phyloP scores from a whole-genome alignment of 2,329 filamentous ascomycete genomes.

The Ophiostoma perfectum region DNA sequence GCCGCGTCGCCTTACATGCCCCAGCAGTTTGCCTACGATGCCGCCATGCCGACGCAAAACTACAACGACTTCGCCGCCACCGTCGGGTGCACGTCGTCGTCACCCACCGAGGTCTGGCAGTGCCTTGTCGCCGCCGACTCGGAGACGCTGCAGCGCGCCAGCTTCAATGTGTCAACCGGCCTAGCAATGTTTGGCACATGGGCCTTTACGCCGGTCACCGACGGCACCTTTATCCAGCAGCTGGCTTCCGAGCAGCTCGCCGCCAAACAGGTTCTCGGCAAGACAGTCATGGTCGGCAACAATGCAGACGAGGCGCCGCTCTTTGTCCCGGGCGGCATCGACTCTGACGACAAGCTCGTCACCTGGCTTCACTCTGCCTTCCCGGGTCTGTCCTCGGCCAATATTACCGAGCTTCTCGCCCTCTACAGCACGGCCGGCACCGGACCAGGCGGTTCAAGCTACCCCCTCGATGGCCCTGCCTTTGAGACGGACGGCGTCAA shows the following conservation, averaged over 20 bases:
- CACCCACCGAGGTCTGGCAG: constrained; percentile 27
- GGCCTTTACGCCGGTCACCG: constrained; percentile 36
- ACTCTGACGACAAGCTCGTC: constrained; percentile 37
- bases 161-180: constrained; percentile 26
- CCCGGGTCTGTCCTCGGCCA: constrained; percentile 37
- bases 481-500: constrained; percentile 36
- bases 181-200: constrained; percentile 27
- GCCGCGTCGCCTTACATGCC: constrained; percentile 41
- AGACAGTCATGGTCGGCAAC: constrained; percentile 31
- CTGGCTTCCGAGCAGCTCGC: constrained; percentile 32
- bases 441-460: constrained; percentile 26
- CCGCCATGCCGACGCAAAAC: constrained; percentile 39
- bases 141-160: constrained; percentile 29
- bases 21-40: constrained; percentile 45
- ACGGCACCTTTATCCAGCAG: constrained; percentile 32
- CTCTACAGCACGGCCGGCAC: background rate
- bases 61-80: constrained; percentile 43
- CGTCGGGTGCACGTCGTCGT: constrained; percentile 36
- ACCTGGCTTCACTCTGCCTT: constrained; percentile 38
- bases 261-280: constrained; percentile 32
- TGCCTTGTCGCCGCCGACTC: constrained; percentile 32
- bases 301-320: constrained; percentile 47
- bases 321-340: constrained; percentile 43
- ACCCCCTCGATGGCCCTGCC: constrained; percentile 26
- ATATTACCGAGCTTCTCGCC: constrained; percentile 32